phyloP scores from a whole-genome alignment of 345 rosid species.

The Corchorus olitorius region DNA sequence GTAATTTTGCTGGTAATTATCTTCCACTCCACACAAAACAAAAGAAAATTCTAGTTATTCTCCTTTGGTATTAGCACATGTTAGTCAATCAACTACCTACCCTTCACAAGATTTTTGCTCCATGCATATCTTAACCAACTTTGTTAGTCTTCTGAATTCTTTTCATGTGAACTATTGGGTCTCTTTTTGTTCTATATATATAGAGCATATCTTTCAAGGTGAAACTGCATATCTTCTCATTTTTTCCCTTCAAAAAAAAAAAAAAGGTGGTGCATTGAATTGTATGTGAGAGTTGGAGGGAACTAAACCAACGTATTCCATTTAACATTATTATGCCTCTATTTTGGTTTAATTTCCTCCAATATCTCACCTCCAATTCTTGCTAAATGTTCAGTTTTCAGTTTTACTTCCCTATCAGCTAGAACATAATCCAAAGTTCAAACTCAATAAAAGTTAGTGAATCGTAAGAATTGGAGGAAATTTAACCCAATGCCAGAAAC shows the following conservation, averaged over 20 bases:
- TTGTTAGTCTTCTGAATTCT: background rate
- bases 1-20: no score
- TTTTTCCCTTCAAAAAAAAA: no score
- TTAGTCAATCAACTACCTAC: background rate
- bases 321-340: background rate
- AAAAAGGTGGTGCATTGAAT: background rate
- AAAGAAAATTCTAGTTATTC: background rate
- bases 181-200: background rate
- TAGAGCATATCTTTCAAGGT: background rate
- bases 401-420: no score
- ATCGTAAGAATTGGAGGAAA: slow-evolving; percentile 1
- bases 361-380: background rate
- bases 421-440: background rate
- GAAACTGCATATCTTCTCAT: no score
- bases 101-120: background rate
- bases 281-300: background rate
- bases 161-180: background rate
- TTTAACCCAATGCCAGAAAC: background rate
- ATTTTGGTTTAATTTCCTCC: background rate
- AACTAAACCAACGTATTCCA: background rate
- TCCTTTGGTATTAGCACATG: background rate
- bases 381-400: no score
- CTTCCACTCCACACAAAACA: no score
- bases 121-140: background rate
- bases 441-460: background rate